Evolutionary conservation across 2,329 filamentous ascomycete species (phyloP).

Genomic region (Incumbomyces delicatus): DNA sequence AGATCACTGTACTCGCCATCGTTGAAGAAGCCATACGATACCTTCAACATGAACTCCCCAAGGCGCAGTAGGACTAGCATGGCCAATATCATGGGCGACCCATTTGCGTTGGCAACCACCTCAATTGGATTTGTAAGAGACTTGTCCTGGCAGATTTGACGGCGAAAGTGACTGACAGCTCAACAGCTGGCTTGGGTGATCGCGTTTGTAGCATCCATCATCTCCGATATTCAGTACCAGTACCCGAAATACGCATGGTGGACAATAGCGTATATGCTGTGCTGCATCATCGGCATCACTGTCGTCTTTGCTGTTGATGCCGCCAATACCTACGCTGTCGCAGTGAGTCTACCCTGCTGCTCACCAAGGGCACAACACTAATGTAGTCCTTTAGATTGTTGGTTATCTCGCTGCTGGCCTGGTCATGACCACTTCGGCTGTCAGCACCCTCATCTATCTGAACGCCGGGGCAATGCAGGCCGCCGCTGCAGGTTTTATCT

Average conservation of each 20-base stretch:
- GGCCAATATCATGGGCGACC: slow-evolving; percentile 89
- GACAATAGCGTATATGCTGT: slow-evolving; percentile 75
- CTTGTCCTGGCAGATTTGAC: background rate
- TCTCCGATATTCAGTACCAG: slow-evolving; percentile 50
- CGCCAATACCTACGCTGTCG: slow-evolving; percentile 81
- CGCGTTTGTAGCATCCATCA: slow-evolving; percentile 74
- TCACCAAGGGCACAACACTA: slow-evolving; percentile 15
- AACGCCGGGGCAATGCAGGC: slow-evolving; percentile 67
- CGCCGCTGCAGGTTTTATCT: slow-evolving; percentile 82
- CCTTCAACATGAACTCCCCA: slow-evolving; percentile 30
- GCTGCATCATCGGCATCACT: slow-evolving; percentile 68
- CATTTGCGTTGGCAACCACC: slow-evolving; percentile 87
- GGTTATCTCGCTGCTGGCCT: slow-evolving; percentile 77
- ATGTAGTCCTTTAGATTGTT: slow-evolving; percentile 48
- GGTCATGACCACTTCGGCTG: slow-evolving; percentile 73
- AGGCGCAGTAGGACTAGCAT: slow-evolving; percentile 48
- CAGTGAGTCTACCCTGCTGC: slow-evolving; percentile 40
- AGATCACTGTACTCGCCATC: slow-evolving; percentile 64
- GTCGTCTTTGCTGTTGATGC: slow-evolving; percentile 77
- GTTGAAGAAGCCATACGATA: slow-evolving; percentile 52
- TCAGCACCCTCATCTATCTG: slow-evolving; percentile 78
- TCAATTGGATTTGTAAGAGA: slow-evolving; percentile 77
- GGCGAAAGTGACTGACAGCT: slow-evolving; percentile 12
- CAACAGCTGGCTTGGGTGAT: slow-evolving; percentile 87
- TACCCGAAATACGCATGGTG: slow-evolving; percentile 93